phyloP scores from a whole-genome alignment of 768 basidiomycete species.

The Pleurotus platypus region DNA sequence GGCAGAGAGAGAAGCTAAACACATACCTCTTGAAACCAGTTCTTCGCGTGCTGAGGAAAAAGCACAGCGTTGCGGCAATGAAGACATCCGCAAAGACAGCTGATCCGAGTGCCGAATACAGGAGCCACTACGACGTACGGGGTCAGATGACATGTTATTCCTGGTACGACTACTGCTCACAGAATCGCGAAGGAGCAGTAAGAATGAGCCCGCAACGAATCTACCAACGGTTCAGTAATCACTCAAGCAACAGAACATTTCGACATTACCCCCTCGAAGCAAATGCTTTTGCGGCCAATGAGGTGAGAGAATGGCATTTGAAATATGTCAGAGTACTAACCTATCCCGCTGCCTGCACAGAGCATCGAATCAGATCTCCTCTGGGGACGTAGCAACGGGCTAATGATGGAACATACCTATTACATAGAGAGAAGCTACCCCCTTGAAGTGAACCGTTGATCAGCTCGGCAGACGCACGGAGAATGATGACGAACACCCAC shows the following conservation, averaged over 20 bases:
- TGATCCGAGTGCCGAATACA: constrained; percentile 27
- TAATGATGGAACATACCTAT: not conserved
- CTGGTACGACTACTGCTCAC: not conserved
- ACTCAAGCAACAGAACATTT: not conserved
- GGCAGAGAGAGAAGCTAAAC: not conserved
- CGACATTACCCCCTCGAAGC: constrained; percentile 23
- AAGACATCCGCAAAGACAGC: constrained; percentile 42
- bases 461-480: too few species aligned
- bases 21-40: constrained; percentile 31
- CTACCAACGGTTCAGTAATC: constrained; percentile 9
- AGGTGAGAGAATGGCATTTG: not conserved
- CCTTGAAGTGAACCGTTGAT: not conserved
- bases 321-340: not conserved
- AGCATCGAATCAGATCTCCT: not conserved
- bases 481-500: constrained; percentile 11
- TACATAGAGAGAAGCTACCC: constrained; percentile 6
- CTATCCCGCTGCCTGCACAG: constrained; percentile 1
- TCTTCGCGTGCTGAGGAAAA: constrained; percentile 36
- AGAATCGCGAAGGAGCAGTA: constrained; percentile 13
- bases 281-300: constrained; percentile 18
- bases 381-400: not conserved
- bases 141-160: not conserved
- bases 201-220: constrained; percentile 20
- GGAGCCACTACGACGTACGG: constrained; percentile 18
- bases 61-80: constrained; percentile 38